Evolutionary conservation across 192 early-diverging fungal species (phyloP).

Genomic region (Dissophora globulifera): DNA sequence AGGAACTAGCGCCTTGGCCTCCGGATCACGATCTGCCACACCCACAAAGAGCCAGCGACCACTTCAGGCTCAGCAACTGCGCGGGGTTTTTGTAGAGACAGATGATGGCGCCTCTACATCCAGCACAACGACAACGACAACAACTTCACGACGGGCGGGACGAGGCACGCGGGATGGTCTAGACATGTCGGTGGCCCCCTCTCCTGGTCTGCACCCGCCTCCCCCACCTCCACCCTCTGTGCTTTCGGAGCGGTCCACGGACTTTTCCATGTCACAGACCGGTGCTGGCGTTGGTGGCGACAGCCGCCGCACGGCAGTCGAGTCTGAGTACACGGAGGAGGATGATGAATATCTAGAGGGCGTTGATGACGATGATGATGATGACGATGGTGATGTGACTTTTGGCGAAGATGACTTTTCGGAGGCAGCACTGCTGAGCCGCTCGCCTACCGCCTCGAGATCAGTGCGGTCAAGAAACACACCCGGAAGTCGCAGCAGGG

Average conservation of each 20-base stretch:
- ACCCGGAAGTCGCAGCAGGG: background rate
- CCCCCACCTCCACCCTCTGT: conserved; percentile 44
- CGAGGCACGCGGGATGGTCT: conserved; percentile 9
- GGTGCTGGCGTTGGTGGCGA: conserved; percentile 1
- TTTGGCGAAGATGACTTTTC: conserved; percentile 50
- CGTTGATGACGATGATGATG: conserved; percentile 33
- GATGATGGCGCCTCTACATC: conserved; percentile 28
- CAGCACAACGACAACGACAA: conserved; percentile 13
- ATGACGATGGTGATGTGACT: conserved; percentile 29
- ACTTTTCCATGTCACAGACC: conserved; percentile 30
- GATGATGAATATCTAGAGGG: conserved; percentile 40
- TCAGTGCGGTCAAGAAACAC: conserved; percentile 17
- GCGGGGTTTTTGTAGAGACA: background rate
- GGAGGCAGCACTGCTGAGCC: conserved; percentile 30
- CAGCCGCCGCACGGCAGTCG: conserved; percentile 33
- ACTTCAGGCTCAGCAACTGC: background rate
- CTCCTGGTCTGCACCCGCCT: conserved; percentile 16
- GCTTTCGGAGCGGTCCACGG: conserved; percentile 39
- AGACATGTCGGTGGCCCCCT: conserved; percentile 33
- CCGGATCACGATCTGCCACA: conserved; percentile 5
- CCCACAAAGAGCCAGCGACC: background rate
- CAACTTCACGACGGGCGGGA: conserved; percentile 20
- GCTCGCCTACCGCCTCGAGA: conserved; percentile 8
- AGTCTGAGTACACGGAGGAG: conserved; percentile 51
- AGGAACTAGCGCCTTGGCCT: background rate